Percentiles rank a stretch among this genome's conserved stretches.
Evolutionary conservation across 768 basidiomycete genomes (phyloP).

Genomic region (Megacollybia marginata): DNA sequence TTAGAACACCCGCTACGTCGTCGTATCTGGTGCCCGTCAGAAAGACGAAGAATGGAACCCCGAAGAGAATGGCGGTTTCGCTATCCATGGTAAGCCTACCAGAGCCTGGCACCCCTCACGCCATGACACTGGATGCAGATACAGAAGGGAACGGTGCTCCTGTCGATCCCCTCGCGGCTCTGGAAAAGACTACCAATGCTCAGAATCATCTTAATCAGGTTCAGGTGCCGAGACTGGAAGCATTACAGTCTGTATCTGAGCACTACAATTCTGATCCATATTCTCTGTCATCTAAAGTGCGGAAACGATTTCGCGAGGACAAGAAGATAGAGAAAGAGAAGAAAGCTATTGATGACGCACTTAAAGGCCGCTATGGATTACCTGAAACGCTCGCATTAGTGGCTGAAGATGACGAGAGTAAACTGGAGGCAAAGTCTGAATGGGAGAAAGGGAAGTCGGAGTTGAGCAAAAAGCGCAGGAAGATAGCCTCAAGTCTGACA

Average conservation of each 20-base stretch:
- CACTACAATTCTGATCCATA: slow-evolving; percentile 86
- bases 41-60: slow-evolving; percentile 98
- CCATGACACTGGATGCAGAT: slow-evolving; percentile 32
- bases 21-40: slow-evolving; percentile 84
- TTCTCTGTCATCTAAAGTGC: slow-evolving; percentile 59
- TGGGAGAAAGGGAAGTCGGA: slow-evolving; percentile 48
- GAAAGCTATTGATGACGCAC: slow-evolving; percentile 56
- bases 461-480: slow-evolving; percentile 38
- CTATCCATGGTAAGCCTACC: slow-evolving; percentile 61
- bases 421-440: slow-evolving; percentile 52
- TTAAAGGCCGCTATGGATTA: slow-evolving; percentile 74
- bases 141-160: slow-evolving; percentile 56
- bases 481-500: not conserved
- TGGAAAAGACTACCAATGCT: slow-evolving; percentile 84
- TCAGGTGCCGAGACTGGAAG: slow-evolving; percentile 74
- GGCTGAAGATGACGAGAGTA: slow-evolving; percentile 54
- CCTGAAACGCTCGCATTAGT: slow-evolving; percentile 61
- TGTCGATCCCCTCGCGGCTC: slow-evolving; percentile 78
- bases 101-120: not conserved
- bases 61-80: slow-evolving; percentile 90
- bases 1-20: slow-evolving; percentile 94
- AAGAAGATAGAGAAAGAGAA: slow-evolving; percentile 76
- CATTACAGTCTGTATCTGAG: slow-evolving; percentile 69
- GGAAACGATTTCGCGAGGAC: slow-evolving; percentile 79
- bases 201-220: slow-evolving; percentile 67